Conservation (phyloP, 345 rosid genomes). For the Heritiera littoralis region DNA sequence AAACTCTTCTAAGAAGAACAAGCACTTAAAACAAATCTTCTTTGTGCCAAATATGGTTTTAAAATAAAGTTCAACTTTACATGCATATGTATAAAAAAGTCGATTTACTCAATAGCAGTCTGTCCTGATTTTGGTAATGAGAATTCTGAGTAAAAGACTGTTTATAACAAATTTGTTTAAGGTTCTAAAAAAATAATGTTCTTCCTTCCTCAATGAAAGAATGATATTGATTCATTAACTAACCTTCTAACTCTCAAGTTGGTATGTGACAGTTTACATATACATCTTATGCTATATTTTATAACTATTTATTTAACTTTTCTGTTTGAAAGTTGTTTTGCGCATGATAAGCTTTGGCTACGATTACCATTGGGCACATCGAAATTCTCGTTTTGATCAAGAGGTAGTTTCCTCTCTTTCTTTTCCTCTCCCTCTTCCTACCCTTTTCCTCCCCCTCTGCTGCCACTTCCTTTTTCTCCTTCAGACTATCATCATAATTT, state of each 20-base stretch:
- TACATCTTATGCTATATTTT: background rate
- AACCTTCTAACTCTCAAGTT: background rate
- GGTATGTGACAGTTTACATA: background rate
- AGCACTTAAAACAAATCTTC: background rate
- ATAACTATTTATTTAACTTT: background rate
- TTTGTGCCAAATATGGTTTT: background rate
- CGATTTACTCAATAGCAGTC: background rate
- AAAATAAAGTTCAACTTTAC: background rate
- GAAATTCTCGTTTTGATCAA: slow-evolving; percentile 61
- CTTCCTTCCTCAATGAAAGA: slow-evolving; percentile 3
- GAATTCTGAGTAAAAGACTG: too few relatives aligned
- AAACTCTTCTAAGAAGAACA: background rate
- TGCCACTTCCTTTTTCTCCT: background rate
- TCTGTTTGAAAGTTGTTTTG: slow-evolving; percentile 55
- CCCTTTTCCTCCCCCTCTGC: background rate
- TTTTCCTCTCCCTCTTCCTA: background rate
- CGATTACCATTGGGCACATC: slow-evolving; percentile 75
- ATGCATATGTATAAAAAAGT: background rate
- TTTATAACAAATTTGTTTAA: background rate
- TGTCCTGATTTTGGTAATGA: background rate
- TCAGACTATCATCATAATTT: slow-evolving; percentile 13
- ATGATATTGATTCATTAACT: background rate
- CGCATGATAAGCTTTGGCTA: slow-evolving; percentile 96
- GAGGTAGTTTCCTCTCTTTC: slow-evolving; percentile 45
- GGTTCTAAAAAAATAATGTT: background rate